Conservation (phyloP, 129 eudicot species). For the Saussurea involucrata region DNA sequence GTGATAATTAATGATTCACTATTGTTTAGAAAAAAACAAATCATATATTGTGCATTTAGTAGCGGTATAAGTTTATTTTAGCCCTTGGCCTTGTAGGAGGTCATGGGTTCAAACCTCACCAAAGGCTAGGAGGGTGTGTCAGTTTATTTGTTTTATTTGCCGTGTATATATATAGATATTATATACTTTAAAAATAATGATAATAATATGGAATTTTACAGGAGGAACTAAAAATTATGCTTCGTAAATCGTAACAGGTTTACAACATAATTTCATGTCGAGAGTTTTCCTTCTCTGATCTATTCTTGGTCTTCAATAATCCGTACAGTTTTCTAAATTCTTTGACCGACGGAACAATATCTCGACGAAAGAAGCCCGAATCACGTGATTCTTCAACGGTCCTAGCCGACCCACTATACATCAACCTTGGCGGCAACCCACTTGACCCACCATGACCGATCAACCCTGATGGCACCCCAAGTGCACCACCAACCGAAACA, state of each 20-base stretch:
- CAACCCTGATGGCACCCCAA: slow-evolving; percentile 30
- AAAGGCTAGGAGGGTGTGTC: too few relatives aligned
- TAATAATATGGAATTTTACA: slow-evolving; percentile 13
- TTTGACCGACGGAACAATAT: slow-evolving; percentile 36
- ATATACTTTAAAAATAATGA: too few relatives aligned
- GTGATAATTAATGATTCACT: too few relatives aligned
- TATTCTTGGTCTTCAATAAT: slow-evolving; percentile 33
- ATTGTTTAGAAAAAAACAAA: slow-evolving; percentile 1
- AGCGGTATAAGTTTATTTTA: too few relatives aligned
- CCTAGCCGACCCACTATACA: slow-evolving; percentile 39
- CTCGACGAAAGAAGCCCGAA: slow-evolving; percentile 29
- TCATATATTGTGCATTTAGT: background rate
- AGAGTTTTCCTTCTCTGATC: slow-evolving; percentile 30
- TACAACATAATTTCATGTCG: slow-evolving; percentile 29
- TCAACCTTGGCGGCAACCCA: slow-evolving; percentile 26
- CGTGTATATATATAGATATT: too few relatives aligned
- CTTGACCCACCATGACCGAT: slow-evolving; percentile 19
- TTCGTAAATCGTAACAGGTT: background rate
- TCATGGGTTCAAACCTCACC: too few relatives aligned
- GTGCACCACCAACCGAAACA: slow-evolving; percentile 38
- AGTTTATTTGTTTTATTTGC: too few relatives aligned
- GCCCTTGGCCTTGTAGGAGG: too few relatives aligned
- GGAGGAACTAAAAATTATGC: background rate
- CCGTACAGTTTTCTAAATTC: slow-evolving; percentile 58
- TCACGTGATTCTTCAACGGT: slow-evolving; percentile 40